Conservation (phyloP, 2,329 filamentous ascomycete species). For the Colletotrichum sidae region DNA sequence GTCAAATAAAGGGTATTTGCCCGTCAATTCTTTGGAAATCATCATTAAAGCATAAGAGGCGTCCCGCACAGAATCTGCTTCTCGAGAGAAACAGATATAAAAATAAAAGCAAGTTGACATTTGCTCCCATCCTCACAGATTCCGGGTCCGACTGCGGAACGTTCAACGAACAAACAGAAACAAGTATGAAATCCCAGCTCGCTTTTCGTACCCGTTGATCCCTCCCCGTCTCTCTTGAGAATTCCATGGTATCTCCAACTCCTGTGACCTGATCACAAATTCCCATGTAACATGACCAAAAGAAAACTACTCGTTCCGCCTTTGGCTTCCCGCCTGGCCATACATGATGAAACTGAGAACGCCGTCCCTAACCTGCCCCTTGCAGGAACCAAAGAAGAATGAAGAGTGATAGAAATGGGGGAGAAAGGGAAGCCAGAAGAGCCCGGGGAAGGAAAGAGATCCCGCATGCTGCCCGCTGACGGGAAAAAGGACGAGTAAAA, state of each 20-base stretch:
- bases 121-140: neutral
- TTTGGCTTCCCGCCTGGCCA: slow-evolving; percentile 3
- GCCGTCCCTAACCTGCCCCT: neutral
- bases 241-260: slow-evolving; percentile 37
- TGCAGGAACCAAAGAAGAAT: no score
- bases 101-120: neutral
- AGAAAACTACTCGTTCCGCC: neutral
- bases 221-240: slow-evolving; percentile 13
- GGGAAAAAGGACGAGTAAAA: slow-evolving; percentile 28
- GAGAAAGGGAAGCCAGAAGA: slow-evolving; percentile 21
- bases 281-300: slow-evolving; percentile 6
- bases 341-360: slow-evolving; percentile 18
- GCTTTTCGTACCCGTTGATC: slow-evolving; percentile 16
- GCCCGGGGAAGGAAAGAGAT: slow-evolving; percentile 19
- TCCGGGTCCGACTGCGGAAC: neutral
- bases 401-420: neutral
- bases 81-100: neutral
- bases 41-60: slow-evolving; percentile 19
- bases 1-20: slow-evolving; percentile 14
- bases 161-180: neutral
- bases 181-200: slow-evolving; percentile 18
- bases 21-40: slow-evolving; percentile 13
- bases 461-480: slow-evolving; percentile 34
- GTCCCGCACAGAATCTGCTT: slow-evolving; percentile 5
- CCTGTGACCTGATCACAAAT: slow-evolving; percentile 19